A percentile compares a stretch with the other conserved stretches of the same genome.
Conservation (phyloP, 257 asterid species). For the Gentiana macrophylla region DNA sequence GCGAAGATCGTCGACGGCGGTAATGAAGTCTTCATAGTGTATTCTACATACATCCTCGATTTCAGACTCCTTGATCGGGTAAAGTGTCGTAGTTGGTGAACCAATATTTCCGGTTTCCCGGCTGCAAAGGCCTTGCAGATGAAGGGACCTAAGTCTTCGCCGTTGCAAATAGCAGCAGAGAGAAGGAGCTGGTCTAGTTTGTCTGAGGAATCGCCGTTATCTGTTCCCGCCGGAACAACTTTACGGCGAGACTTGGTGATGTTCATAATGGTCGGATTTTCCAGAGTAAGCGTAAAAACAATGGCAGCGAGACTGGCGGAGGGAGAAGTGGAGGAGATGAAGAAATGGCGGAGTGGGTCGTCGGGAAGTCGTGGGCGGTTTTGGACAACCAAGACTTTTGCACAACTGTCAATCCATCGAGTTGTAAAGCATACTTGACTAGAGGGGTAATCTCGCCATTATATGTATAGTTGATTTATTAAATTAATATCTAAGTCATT, state of each 20-base stretch:
- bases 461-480: too few relatives aligned
- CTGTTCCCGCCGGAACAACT: slow-evolving; percentile 53
- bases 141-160: slow-evolving; percentile 82
- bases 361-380: neutral
- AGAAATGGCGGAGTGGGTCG: slow-evolving; percentile 12
- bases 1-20: slow-evolving; percentile 94
- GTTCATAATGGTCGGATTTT: slow-evolving; percentile 27
- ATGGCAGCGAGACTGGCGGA: slow-evolving; percentile 18
- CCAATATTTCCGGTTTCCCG: slow-evolving; percentile 80
- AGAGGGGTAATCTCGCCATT: too few relatives aligned
- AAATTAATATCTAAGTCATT: too few relatives aligned
- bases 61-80: slow-evolving; percentile 75
- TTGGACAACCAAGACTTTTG: too few relatives aligned
- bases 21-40: slow-evolving; percentile 94
- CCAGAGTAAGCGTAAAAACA: slow-evolving; percentile 19
- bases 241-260: slow-evolving; percentile 69
- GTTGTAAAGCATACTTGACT: too few relatives aligned
- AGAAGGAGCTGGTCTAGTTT: slow-evolving; percentile 88
- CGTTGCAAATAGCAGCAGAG: slow-evolving; percentile 83
- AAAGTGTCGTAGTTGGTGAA: slow-evolving; percentile 69
- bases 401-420: too few relatives aligned
- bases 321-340: slow-evolving; percentile 37
- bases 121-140: slow-evolving; percentile 76
- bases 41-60: slow-evolving; percentile 92
- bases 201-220: slow-evolving; percentile 68